Percentiles rank a stretch among this genome's conserved stretches.
These are phyloP conservation scores for Aspergillus sp. DNA, from an alignment of 2,329 filamentous ascomycete genomes.

Conservation along the genomic window DNA sequence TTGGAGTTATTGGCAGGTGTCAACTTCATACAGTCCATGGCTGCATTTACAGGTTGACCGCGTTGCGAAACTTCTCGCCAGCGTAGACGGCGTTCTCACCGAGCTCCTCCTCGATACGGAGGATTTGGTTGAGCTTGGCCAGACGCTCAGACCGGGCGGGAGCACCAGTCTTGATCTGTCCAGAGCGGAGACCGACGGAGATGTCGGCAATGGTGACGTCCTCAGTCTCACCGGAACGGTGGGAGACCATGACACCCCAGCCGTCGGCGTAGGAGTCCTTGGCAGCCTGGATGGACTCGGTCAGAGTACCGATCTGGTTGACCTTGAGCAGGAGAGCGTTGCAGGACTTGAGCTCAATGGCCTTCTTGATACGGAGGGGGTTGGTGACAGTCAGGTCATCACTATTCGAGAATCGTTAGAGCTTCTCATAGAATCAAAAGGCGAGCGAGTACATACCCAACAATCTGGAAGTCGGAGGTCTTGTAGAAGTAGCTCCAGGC, in stretches of 20 bases:
- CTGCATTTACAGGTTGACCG: conserved; percentile 78
- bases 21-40: conserved; percentile 8
- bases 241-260: conserved; percentile 99
- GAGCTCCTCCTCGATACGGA: conserved; percentile 99
- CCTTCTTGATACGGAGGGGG: conserved; percentile 98
- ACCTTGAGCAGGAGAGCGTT: conserved; percentile 98
- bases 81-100: conserved; percentile 90
- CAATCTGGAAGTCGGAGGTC: conserved; percentile 97
- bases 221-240: conserved; percentile 98
- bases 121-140: conserved; percentile 99
- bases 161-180: conserved; percentile 99
- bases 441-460: conserved; percentile 58
- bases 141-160: conserved; percentile 96
- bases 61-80: conserved; percentile 86
- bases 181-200: conserved; percentile 91
- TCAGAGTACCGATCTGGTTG: conserved; percentile 99
- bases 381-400: conserved; percentile 99
- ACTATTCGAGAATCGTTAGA: conserved; percentile 45
- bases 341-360: conserved; percentile 98
- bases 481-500: conserved; percentile 99
- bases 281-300: conserved; percentile 97
- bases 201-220: conserved; percentile 99
- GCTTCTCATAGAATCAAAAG: not conserved
- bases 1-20: conserved; percentile 10
- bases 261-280: conserved; percentile 95